Conservation (phyloP, 1,139 yeast genomes). For the Tardiomyces digboiensis region DNA sequence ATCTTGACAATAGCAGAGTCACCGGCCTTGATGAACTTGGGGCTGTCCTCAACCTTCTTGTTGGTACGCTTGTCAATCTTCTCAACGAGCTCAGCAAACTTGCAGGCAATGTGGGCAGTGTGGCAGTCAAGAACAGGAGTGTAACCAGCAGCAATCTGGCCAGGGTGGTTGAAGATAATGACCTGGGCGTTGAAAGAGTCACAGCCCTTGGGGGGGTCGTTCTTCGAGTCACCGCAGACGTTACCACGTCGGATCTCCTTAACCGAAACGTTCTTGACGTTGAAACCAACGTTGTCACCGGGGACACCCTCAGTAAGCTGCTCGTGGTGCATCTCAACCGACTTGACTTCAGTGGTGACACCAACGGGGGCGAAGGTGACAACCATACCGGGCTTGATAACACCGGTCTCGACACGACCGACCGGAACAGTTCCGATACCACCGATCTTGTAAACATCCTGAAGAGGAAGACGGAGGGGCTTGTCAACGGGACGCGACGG, state of each 20-base stretch:
- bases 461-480: conserved; percentile 87
- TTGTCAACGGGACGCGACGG: conserved; percentile 81
- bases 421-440: conserved; percentile 94
- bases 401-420: conserved; percentile 92
- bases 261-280: conserved; percentile 90
- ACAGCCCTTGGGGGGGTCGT: conserved; percentile 83
- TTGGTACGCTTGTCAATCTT: conserved; percentile 95
- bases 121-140: conserved; percentile 91
- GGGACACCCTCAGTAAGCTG: conserved; percentile 76
- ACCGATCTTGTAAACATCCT: conserved; percentile 91
- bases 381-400: conserved; percentile 86
- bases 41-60: conserved; percentile 74
- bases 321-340: conserved; percentile 94
- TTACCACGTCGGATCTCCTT: conserved; percentile 94
- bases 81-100: conserved; percentile 72
- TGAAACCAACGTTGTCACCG: conserved; percentile 95
- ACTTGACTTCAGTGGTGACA: conserved; percentile 89
- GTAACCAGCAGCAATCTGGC: conserved; percentile 91
- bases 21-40: conserved; percentile 88
- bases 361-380: conserved; percentile 88
- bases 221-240: conserved; percentile 94
- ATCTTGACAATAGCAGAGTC: conserved; percentile 90
- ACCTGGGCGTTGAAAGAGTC: conserved; percentile 86
- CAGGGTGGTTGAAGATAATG: conserved; percentile 87
- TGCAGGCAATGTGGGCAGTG: conserved; percentile 95